A percentile compares a stretch with the other conserved stretches of the same genome.
These are phyloP conservation scores for Neofusicoccum sp. DNA, from an alignment of 2,329 filamentous ascomycete species.

Conservation along the genomic window DNA sequence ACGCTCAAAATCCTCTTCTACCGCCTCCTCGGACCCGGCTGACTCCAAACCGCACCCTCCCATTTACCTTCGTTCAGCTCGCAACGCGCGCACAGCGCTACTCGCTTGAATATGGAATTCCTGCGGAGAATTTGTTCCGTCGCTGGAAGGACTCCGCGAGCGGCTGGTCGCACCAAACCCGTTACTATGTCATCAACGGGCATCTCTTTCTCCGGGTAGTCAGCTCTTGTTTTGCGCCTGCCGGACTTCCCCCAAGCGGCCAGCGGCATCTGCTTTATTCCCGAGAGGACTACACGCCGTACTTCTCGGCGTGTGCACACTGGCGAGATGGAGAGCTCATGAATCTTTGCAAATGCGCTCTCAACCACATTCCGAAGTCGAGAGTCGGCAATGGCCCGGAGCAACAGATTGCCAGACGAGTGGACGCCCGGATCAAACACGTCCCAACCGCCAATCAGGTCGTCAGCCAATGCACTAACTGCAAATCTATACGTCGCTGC, in stretches of 20 bases:
- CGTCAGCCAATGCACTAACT: slow-evolving; percentile 53
- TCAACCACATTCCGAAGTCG: slow-evolving; percentile 55
- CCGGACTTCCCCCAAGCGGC: slow-evolving; percentile 51
- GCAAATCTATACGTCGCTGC: slow-evolving; percentile 60
- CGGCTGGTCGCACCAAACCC: slow-evolving; percentile 55
- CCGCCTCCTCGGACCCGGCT: slow-evolving; percentile 50
- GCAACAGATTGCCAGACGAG: slow-evolving; percentile 42
- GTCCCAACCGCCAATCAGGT: slow-evolving; percentile 30
- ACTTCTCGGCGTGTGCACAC: slow-evolving; percentile 62
- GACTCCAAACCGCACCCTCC: slow-evolving; percentile 54
- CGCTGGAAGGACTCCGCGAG: slow-evolving; percentile 53
- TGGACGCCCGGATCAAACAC: slow-evolving; percentile 27
- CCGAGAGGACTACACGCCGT: slow-evolving; percentile 56
- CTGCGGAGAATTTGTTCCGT: slow-evolving; percentile 47
- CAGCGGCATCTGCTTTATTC: slow-evolving; percentile 59
- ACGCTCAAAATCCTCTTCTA: slow-evolving; percentile 49
- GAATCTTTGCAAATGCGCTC: slow-evolving; percentile 60
- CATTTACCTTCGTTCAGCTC: slow-evolving; percentile 61
- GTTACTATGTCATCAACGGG: slow-evolving; percentile 52
- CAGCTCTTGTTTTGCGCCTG: slow-evolving; percentile 53
- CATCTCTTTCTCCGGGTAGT: slow-evolving; percentile 59
- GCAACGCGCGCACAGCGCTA: slow-evolving; percentile 50
- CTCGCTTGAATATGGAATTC: slow-evolving; percentile 49
- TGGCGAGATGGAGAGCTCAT: slow-evolving; percentile 63
- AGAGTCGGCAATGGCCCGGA: slow-evolving; percentile 27